Conservation (phyloP, 208 protist genomes). For the Endotrypanum monterogeii region DNA sequence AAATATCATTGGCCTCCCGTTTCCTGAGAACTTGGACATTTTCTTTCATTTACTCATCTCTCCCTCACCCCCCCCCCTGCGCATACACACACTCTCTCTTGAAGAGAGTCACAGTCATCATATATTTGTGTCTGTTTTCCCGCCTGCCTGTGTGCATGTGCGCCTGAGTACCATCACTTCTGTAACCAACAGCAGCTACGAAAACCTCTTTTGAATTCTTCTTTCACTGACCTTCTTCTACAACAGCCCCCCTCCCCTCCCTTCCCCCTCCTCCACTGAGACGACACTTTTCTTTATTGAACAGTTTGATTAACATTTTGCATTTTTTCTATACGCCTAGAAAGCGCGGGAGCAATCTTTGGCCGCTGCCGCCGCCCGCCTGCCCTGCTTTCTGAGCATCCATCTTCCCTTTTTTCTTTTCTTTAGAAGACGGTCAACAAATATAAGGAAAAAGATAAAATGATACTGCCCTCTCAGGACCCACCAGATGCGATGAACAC, state of each 20-base stretch:
- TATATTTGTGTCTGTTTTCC: not conserved
- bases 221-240: not conserved
- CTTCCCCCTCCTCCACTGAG: not conserved
- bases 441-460: not conserved
- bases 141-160: not conserved
- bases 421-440: not conserved
- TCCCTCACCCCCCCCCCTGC: no score
- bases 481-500: not conserved
- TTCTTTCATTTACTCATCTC: no score
- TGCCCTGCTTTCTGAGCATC: no score
- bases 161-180: not conserved
- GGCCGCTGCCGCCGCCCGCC: no score
- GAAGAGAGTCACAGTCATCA: not conserved
- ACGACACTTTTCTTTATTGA: not conserved
- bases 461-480: not conserved
- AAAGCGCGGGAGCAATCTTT: not conserved
- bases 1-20: no score
- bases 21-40: no score
- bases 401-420: not conserved
- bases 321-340: not conserved
- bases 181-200: no score
- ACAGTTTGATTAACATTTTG: not conserved
- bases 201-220: not conserved
- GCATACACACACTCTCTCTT: no score
- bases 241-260: no score